phyloP scores from a whole-genome alignment of 2,329 filamentous ascomycete species.

The Pestalotiopsis sp. region DNA sequence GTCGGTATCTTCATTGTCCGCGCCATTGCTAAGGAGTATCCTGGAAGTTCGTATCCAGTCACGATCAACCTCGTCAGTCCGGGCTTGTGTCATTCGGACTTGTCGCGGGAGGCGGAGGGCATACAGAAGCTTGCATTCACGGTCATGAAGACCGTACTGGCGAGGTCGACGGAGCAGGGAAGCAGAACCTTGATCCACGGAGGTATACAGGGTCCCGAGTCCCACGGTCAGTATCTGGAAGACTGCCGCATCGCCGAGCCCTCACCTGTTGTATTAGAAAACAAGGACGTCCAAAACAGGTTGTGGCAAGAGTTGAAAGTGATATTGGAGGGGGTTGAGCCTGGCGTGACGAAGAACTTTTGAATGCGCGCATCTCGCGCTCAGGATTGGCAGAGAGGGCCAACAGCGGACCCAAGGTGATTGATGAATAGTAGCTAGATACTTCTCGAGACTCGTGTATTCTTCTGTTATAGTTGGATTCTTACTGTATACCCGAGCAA shows the following conservation, averaged over 20 bases:
- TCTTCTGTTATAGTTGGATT: no score
- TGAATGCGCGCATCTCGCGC: background rate
- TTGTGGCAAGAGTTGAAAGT: slow-evolving; percentile 46
- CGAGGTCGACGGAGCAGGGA: slow-evolving; percentile 49
- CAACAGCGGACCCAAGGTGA: no score
- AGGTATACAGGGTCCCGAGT: slow-evolving; percentile 39
- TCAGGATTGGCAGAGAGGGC: background rate
- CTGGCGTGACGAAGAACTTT: slow-evolving; percentile 29
- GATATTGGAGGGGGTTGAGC: slow-evolving; percentile 44
- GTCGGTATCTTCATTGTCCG: slow-evolving; percentile 32
- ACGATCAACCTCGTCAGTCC: slow-evolving; percentile 56
- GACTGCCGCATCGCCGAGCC: slow-evolving; percentile 33
- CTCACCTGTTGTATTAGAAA: slow-evolving; percentile 42
- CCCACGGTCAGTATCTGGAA: slow-evolving; percentile 49
- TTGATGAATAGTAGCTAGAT: no score
- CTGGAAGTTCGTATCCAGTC: slow-evolving; percentile 33
- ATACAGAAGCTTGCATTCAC: slow-evolving; percentile 12
- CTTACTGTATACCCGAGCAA: no score
- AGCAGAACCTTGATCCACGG: slow-evolving; percentile 45
- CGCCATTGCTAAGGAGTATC: slow-evolving; percentile 20
- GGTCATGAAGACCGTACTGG: slow-evolving; percentile 38
- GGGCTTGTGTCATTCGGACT: slow-evolving; percentile 52
- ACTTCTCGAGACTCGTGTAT: no score
- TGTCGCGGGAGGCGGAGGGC: slow-evolving; percentile 39
- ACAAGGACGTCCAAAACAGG: slow-evolving; percentile 36